These are phyloP conservation scores for Kurtzmaniella quercitrusa DNA, from an alignment of 1,139 yeast genomes.

Conservation along the genomic window DNA sequence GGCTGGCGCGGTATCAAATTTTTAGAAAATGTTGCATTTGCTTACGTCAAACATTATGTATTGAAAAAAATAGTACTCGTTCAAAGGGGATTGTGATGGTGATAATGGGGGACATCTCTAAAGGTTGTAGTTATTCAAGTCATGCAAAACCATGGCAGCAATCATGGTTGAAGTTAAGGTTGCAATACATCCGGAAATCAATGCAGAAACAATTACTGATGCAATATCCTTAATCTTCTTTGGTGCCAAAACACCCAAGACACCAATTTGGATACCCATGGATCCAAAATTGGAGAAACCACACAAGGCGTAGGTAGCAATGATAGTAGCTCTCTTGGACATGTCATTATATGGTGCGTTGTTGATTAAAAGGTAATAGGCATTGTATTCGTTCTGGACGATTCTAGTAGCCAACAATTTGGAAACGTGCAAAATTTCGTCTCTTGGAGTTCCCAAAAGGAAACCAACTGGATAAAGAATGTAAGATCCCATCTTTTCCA, in stretches of 20 bases:
- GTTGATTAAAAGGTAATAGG: slow-evolving; percentile 42
- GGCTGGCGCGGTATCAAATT: background rate
- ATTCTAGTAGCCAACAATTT: slow-evolving; percentile 56
- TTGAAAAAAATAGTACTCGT: no score
- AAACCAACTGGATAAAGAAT: slow-evolving; percentile 60
- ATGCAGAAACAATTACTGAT: slow-evolving; percentile 45
- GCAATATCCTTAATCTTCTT: slow-evolving; percentile 50
- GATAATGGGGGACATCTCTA: no score
- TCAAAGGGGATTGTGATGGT: no score
- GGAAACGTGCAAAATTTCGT: slow-evolving; percentile 50
- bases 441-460: slow-evolving; percentile 58
- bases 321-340: slow-evolving; percentile 51
- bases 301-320: slow-evolving; percentile 64
- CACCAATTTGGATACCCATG: slow-evolving; percentile 63
- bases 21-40: background rate
- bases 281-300: slow-evolving; percentile 67
- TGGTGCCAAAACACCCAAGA: slow-evolving; percentile 52
- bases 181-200: slow-evolving; percentile 52
- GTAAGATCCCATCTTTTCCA: slow-evolving; percentile 58
- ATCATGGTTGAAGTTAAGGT: slow-evolving; percentile 61
- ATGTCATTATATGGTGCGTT: slow-evolving; percentile 45
- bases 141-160: slow-evolving; percentile 66
- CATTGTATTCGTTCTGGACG: slow-evolving; percentile 64
- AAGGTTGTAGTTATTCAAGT: slow-evolving; percentile 20
- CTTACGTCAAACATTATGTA: background rate